Percentiles rank a stretch among this genome's conserved stretches.
phyloP scores from a whole-genome alignment of 2,329 filamentous ascomycete species.

The Epichloe sp. region DNA sequence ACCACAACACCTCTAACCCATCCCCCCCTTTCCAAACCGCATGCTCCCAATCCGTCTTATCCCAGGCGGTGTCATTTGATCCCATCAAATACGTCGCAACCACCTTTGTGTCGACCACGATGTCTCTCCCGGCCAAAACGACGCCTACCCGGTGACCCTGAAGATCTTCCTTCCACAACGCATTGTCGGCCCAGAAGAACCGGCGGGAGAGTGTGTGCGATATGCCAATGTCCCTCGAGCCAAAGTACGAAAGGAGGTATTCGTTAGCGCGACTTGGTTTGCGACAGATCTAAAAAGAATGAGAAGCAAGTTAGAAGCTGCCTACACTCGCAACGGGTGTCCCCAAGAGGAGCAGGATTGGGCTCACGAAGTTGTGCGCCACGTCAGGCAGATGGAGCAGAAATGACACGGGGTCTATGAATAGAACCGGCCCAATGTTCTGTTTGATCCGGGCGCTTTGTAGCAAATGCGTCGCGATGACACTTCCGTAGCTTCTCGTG shows the following conservation, averaged over 20 bases:
- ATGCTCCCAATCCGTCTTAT: conserved; percentile 7
- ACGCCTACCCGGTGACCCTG: conserved; percentile 30
- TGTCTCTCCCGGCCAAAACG: conserved; percentile 34
- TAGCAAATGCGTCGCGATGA: conserved; percentile 43
- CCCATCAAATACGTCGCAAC: conserved; percentile 37
- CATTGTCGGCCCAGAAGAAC: conserved; percentile 50
- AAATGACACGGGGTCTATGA: conserved; percentile 48
- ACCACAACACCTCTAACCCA: conserved; percentile 40
- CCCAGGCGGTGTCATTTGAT: conserved; percentile 3
- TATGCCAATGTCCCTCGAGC: conserved; percentile 43
- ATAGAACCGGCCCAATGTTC: conserved; percentile 33
- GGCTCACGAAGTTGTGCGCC: conserved; percentile 43
- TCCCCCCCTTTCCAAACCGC: conserved; percentile 21
- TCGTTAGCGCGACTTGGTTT: conserved; percentile 38
- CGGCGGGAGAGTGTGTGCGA: conserved; percentile 42
- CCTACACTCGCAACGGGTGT: no score
- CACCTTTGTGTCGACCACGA: conserved; percentile 39
- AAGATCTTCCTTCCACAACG: conserved; percentile 46
- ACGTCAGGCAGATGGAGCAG: conserved; percentile 49
- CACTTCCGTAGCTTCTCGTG: conserved; percentile 33
- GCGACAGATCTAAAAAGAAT: conserved; percentile 19
- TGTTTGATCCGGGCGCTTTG: conserved; percentile 19
- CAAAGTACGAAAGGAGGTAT: conserved; percentile 47
- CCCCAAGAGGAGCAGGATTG: background rate
- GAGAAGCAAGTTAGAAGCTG: no score